Evolutionary conservation across 495 filamentous ascomycete genomes (phyloP).

Genomic region (Neurospora sp.): DNA sequence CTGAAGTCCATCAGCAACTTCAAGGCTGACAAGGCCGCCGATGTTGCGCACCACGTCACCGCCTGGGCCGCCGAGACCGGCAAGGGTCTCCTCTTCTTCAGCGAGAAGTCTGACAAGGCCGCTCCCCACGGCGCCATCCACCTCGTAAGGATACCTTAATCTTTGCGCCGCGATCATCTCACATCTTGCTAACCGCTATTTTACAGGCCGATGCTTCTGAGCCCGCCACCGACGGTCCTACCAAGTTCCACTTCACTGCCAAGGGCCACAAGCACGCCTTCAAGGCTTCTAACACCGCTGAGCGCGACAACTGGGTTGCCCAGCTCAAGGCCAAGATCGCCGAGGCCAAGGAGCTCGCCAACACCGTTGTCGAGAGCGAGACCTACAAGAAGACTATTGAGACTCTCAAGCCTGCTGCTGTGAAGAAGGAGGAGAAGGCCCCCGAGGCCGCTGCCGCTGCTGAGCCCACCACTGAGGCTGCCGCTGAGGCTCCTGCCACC

Average conservation of each 20-base stretch:
- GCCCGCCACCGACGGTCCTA: conserved; percentile 56
- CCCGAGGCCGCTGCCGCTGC: conserved; percentile 12
- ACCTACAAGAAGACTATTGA: conserved; percentile 69
- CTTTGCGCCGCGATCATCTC: neutral
- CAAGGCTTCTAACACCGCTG: conserved; percentile 59
- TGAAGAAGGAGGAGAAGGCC: conserved; percentile 36
- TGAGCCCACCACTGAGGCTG: conserved; percentile 19
- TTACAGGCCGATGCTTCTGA: conserved; percentile 72
- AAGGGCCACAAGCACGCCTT: conserved; percentile 84
- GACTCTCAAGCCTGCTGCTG: conserved; percentile 54
- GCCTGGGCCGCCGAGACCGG: conserved; percentile 89
- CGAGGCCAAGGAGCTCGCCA: conserved; percentile 66
- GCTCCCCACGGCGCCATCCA: conserved; percentile 74
- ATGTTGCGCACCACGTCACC: conserved; percentile 64
- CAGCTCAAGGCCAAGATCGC: conserved; percentile 63
- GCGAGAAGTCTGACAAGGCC: conserved; percentile 73
- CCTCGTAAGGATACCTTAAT: conserved; percentile 46
- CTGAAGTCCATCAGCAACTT: conserved; percentile 63
- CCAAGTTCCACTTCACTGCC: conserved; percentile 75
- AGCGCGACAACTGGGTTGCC: conserved; percentile 86
- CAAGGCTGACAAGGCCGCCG: conserved; percentile 72
- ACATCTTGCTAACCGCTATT: conserved; percentile 8
- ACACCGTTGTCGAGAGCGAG: conserved; percentile 57
- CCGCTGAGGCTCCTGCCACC: conserved; percentile 19
- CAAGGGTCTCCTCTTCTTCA: conserved; percentile 88